Percentiles rank a stretch among this genome's conserved stretches.
Conservation (phyloP, 352 stramenopile genomes). For the Phytophthora fragariaefolia region DNA sequence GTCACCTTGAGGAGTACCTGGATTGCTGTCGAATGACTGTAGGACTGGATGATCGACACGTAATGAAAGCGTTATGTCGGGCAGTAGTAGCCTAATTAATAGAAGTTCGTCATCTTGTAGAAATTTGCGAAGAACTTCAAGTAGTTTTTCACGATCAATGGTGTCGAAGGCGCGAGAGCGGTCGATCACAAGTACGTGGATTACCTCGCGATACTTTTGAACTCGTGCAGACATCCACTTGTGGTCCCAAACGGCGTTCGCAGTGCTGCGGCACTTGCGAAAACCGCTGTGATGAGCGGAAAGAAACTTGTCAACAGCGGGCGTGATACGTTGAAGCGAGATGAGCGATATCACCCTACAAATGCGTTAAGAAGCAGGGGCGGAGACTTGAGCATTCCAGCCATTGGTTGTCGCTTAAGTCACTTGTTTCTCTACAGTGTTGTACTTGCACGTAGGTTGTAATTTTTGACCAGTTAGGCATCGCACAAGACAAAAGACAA, state of each 20-base stretch:
- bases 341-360: constrained; percentile 1
- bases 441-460: too few relatives aligned
- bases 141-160: constrained; percentile 9
- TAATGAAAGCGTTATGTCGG: constrained; percentile 5
- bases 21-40: constrained; percentile 4
- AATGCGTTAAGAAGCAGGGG: constrained; percentile 8
- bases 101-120: constrained; percentile 6
- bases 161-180: constrained; percentile 11
- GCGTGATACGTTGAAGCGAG: constrained; percentile 2
- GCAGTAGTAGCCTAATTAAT: constrained; percentile 1
- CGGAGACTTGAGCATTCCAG: constrained; percentile 10
- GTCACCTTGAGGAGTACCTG: constrained; percentile 8
- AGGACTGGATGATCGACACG: not conserved
- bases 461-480: too few relatives aligned
- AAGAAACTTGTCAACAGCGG: constrained; percentile 6
- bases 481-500: too few relatives aligned
- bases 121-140: constrained; percentile 11
- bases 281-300: not conserved
- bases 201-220: not conserved
- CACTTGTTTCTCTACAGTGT: too few relatives aligned
- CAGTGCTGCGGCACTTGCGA: not conserved
- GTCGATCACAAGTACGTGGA: constrained; percentile 13
- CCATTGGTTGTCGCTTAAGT: too few relatives aligned
- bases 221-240: not conserved
- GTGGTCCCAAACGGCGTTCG: constrained; percentile 9